A percentile compares a stretch with the other conserved stretches of the same genome.
These are phyloP conservation scores for Quercus berberidifolia DNA, from an alignment of 306 rosid species.

Conservation along the genomic window DNA sequence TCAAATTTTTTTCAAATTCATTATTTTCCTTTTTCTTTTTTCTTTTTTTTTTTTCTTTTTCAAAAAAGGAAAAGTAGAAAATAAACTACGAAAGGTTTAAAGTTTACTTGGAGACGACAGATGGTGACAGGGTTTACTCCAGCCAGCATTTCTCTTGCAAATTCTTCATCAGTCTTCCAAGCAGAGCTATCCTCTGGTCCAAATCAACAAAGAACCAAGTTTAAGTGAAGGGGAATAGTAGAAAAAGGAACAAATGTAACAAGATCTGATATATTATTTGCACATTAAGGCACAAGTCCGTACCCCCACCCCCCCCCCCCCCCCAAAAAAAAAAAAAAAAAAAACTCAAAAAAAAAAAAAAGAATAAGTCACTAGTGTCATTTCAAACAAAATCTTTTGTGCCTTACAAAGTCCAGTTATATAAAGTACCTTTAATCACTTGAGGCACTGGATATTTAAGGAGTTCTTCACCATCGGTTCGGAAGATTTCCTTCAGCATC, in stretches of 20 bases:
- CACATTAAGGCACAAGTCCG: too few species aligned
- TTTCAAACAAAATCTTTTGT: not conserved
- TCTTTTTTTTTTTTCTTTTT: not conserved
- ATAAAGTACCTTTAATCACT: conserved; percentile 54
- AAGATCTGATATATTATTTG: not conserved
- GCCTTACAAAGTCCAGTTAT: not conserved
- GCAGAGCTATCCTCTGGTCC: conserved; percentile 45
- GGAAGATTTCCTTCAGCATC: conserved; percentile 52
- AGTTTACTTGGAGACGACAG: conserved; percentile 30
- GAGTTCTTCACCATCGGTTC: conserved; percentile 54
- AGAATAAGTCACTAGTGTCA: not conserved
- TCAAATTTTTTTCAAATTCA: not conserved
- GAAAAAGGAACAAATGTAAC: not conserved
- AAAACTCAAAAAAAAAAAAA: too few species aligned
- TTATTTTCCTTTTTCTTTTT: not conserved
- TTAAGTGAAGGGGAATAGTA: not conserved
- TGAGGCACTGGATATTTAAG: conserved; percentile 61
- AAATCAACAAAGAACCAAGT: conserved; percentile 4
- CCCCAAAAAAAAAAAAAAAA: too few species aligned
- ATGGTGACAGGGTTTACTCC: conserved; percentile 70
- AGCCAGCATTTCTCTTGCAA: conserved; percentile 70
- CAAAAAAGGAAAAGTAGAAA: not conserved
- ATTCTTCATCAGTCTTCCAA: conserved; percentile 83
- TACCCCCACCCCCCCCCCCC: too few species aligned
- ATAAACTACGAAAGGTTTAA: not conserved